phyloP scores from a whole-genome alignment of 768 basidiomycete species.

The Pleurotus tuoliensis region DNA sequence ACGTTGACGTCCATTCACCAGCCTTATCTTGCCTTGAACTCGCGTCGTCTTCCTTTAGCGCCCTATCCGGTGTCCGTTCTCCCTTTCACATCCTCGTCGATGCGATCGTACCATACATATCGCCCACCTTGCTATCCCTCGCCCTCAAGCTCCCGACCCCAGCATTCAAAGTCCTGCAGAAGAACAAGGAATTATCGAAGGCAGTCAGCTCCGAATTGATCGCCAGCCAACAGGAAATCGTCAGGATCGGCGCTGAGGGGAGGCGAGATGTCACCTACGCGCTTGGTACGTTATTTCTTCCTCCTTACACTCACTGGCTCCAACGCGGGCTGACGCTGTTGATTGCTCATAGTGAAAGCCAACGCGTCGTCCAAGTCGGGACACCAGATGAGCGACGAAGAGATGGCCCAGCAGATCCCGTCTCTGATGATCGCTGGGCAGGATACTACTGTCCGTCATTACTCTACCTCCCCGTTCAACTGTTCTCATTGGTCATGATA shows the following conservation, averaged over 20 bases:
- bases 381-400: slow-evolving; percentile 7
- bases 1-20: not conserved
- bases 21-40: not conserved
- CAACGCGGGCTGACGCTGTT: not conserved
- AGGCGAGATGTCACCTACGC: slow-evolving; percentile 1
- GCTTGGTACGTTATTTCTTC: not conserved
- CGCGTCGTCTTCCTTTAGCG: not conserved
- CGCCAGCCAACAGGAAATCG: not conserved
- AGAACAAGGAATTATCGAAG: not conserved
- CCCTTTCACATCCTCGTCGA: not conserved
- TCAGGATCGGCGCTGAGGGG: not conserved
- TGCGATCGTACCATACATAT: not conserved
- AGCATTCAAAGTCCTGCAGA: not conserved
- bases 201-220: slow-evolving; percentile 1
- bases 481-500: not conserved
- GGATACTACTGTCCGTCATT: slow-evolving; percentile 7
- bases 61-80: not conserved
- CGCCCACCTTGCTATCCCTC: not conserved
- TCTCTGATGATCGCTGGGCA: slow-evolving; percentile 9
- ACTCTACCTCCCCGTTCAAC: slow-evolving; percentile 1
- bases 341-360: slow-evolving; percentile 1
- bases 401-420: slow-evolving; percentile 9
- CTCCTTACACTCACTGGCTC: not conserved
- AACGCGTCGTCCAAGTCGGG: not conserved
- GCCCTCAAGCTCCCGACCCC: slow-evolving; percentile 5